phyloP scores from a whole-genome alignment of 202 grass and related monocot species.

The Eragrostis tef region DNA sequence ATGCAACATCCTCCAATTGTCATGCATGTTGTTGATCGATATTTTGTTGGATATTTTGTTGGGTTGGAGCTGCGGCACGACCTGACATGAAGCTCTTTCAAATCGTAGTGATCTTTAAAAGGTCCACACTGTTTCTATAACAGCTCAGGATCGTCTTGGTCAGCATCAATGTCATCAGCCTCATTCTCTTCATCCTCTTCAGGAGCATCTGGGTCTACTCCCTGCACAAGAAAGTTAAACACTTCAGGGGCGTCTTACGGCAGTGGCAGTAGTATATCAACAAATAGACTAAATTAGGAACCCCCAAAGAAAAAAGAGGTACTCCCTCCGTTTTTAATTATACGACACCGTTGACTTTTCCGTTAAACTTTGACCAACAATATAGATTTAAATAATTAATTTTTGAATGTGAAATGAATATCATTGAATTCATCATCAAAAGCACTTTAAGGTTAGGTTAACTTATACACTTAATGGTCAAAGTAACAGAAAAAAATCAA shows the following conservation, averaged over 20 bases:
- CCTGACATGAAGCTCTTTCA: background rate
- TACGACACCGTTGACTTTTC: no score
- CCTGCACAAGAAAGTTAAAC: constrained; percentile 46
- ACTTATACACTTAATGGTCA: no score
- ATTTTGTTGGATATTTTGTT: background rate
- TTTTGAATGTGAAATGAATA: no score
- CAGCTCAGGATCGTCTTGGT: constrained; percentile 79
- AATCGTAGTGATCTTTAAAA: background rate
- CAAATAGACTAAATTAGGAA: background rate
- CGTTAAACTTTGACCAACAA: no score
- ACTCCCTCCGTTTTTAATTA: no score
- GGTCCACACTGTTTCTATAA: constrained; percentile 47
- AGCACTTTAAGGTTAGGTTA: no score
- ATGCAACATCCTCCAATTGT: background rate
- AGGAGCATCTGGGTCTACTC: constrained; percentile 89
- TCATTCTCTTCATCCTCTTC: constrained; percentile 98
- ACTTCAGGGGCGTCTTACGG: background rate
- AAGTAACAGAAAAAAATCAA: no score
- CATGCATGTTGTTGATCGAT: background rate
- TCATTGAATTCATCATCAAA: no score
- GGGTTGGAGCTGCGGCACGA: background rate
- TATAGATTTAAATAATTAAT: no score
- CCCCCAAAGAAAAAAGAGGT: background rate
- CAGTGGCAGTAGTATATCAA: constrained; percentile 6
- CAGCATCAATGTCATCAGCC: constrained; percentile 70